phyloP scores from a whole-genome alignment of 257 asterid species.

The Handroanthus guayacan region DNA sequence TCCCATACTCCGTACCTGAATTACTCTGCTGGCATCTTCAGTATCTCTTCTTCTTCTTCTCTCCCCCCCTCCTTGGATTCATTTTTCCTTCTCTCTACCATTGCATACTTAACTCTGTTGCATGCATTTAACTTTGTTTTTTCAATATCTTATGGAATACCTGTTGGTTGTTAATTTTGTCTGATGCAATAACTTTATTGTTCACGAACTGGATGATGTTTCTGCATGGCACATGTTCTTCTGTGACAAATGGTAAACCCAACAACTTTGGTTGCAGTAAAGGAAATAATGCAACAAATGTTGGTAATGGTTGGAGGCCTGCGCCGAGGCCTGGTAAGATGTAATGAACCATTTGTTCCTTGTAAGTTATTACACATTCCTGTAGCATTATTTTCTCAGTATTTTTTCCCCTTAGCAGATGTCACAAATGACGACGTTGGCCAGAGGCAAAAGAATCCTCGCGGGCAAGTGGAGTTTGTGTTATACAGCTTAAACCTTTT shows the following conservation, averaged over 20 bases:
- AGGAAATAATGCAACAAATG: conserved; percentile 61
- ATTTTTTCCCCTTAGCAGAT: conserved; percentile 48
- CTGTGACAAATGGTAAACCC: neutral
- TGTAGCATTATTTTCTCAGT: neutral
- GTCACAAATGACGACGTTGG: conserved; percentile 69
- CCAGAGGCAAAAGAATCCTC: conserved; percentile 92
- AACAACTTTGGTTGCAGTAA: conserved; percentile 60
- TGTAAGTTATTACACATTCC: neutral
- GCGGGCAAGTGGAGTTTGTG: conserved; percentile 57
- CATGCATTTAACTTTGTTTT: neutral
- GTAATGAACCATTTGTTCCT: conserved; percentile 5
- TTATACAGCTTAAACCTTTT: neutral
- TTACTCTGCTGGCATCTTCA: neutral
- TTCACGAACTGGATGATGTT: too few relatives aligned
- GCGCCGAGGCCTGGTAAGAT: conserved; percentile 79
- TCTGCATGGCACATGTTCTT: neutral
- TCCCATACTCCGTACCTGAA: conserved; percentile 1
- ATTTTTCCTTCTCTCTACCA: neutral
- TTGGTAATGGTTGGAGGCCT: conserved; percentile 64
- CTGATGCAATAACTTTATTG: too few relatives aligned
- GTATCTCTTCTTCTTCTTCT: neutral
- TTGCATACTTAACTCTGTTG: neutral
- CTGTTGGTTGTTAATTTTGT: neutral
- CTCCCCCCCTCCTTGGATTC: neutral
- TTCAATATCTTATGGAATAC: too few relatives aligned